phyloP scores from a whole-genome alignment of 2,329 filamentous ascomycete species.

The Botrytis fabae region DNA sequence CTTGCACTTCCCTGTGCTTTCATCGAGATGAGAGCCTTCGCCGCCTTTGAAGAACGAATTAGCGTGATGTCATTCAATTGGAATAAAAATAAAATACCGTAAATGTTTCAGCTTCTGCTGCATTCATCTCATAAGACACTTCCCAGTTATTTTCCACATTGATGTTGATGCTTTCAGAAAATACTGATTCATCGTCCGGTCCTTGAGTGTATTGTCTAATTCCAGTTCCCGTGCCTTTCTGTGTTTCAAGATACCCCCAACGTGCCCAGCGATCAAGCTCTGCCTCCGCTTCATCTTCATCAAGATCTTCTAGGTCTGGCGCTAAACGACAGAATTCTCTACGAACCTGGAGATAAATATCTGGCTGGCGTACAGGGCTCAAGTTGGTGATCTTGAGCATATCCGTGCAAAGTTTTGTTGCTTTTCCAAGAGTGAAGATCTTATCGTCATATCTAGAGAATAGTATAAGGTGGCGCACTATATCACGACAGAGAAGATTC shows the following conservation, averaged over 20 bases:
- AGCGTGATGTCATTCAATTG: background rate
- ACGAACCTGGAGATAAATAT: background rate
- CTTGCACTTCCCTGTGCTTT: background rate
- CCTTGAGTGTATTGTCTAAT: accelerated
- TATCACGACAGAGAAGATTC: background rate
- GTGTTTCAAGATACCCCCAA: background rate
- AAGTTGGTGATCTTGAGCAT: background rate
- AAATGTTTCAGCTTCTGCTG: background rate
- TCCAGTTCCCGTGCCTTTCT: accelerated
- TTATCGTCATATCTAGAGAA: background rate
- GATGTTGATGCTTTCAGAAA: background rate
- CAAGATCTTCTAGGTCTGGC: background rate
- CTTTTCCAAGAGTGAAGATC: background rate
- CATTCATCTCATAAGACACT: no score
- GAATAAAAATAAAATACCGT: background rate
- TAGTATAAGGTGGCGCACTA: background rate
- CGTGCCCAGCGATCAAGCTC: background rate
- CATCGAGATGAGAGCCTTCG: background rate
- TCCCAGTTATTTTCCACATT: background rate
- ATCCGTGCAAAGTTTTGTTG: background rate
- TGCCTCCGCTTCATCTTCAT: background rate
- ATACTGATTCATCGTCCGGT: accelerated
- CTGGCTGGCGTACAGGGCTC: background rate
- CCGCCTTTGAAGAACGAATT: background rate
- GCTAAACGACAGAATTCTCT: background rate